A percentile compares a stretch with the other conserved stretches of the same genome.
phyloP scores from a whole-genome alignment of 148 eudicot genomes.

The Rhododendron vialii region DNA sequence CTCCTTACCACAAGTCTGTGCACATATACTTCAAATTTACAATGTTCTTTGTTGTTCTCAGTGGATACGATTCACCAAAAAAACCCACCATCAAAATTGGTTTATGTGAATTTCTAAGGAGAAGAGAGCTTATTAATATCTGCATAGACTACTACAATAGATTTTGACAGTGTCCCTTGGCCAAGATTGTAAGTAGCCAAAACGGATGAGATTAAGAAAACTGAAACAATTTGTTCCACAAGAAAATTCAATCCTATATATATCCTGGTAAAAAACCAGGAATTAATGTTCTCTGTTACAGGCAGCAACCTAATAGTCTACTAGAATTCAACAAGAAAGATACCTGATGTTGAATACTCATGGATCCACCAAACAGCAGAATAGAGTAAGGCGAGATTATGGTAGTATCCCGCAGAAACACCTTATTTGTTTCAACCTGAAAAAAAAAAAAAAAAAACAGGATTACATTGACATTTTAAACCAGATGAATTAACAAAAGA shows the following conservation, averaged over 20 bases:
- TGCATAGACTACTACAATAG: background rate
- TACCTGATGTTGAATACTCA: slow-evolving; percentile 94
- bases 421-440: slow-evolving; percentile 87
- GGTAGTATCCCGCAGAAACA: slow-evolving; percentile 89
- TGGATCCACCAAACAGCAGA: slow-evolving; percentile 87
- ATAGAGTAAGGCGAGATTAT: slow-evolving; percentile 89
- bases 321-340: slow-evolving; percentile 1
- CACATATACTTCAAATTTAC: background rate
- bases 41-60: background rate
- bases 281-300: background rate
- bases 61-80: background rate
- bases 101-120: background rate
- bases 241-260: background rate
- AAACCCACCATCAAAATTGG: background rate
- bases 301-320: background rate
- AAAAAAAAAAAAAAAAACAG: slow-evolving; percentile 18
- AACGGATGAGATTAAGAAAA: background rate
- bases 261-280: background rate
- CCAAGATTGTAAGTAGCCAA: slow-evolving; percentile 1
- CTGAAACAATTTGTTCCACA: background rate
- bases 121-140: background rate
- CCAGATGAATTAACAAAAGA: background rate
- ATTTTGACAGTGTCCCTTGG: background rate
- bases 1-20: background rate
- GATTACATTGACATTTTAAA: background rate